A percentile compares a stretch with the other conserved stretches of the same genome.
Conservation (phyloP, 2,329 filamentous ascomycete species). For the Claviceps maximensis region DNA sequence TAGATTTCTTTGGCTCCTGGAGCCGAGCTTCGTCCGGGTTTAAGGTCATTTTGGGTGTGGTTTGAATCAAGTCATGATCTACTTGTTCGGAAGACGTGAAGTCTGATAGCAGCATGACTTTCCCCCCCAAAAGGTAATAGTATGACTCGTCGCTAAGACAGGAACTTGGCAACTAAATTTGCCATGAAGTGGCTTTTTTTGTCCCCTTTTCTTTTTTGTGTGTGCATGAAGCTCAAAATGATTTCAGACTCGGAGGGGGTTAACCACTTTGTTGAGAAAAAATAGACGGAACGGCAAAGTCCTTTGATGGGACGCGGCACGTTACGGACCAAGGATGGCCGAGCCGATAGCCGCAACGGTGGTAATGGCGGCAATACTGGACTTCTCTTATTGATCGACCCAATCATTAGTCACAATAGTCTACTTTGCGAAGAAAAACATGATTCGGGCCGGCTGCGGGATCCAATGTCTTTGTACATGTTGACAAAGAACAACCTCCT, state of each 20-base stretch:
- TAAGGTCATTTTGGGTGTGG: neutral
- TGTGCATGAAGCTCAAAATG: neutral
- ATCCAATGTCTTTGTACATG: neutral
- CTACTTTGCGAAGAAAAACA: neutral
- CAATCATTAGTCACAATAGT: neutral
- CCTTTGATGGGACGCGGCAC: neutral
- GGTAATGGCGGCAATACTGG: neutral
- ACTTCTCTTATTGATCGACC: neutral
- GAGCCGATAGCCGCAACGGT: conserved; percentile 5
- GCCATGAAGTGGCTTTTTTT: neutral
- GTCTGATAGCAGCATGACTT: neutral
- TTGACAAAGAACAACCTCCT: neutral
- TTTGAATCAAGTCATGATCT: neutral
- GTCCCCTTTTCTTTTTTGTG: neutral
- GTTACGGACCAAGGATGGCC: neutral
- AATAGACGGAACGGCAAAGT: neutral
- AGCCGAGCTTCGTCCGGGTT: neutral
- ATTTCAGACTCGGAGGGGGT: neutral
- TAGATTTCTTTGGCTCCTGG: neutral
- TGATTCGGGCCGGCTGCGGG: neutral
- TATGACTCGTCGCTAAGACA: neutral
- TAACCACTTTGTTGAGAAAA: neutral
- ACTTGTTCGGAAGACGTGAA: neutral
- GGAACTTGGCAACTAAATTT: neutral
- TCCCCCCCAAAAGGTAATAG: no score